Evolutionary conservation across 768 basidiomycete genomes (phyloP).

Genomic region (Tylopilus plumbeoviolaceoides): DNA sequence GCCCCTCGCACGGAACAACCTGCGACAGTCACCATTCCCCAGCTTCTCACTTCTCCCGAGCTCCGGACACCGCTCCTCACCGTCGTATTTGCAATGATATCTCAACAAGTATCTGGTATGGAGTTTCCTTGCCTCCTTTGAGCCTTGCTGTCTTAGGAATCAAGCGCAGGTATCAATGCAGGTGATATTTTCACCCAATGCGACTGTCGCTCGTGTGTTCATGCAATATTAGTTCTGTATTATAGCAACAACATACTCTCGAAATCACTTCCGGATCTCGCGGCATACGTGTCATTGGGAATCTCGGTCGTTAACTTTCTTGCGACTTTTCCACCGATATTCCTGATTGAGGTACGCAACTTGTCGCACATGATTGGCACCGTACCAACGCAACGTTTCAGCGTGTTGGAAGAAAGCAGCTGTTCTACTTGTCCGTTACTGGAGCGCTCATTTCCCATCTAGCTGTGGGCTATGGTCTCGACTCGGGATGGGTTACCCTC

Average conservation of each 20-base stretch:
- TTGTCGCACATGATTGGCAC: conserved; percentile 2
- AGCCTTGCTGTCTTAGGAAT: conserved; percentile 3
- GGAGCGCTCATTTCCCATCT: conserved; percentile 66
- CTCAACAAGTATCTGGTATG: conserved; percentile 75
- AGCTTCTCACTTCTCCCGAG: conserved; percentile 49
- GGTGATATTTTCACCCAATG: conserved; percentile 33
- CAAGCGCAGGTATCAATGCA: conserved; percentile 65
- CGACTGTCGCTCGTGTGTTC: background rate
- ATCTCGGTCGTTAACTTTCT: conserved; percentile 81
- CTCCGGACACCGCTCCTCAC: conserved; percentile 61
- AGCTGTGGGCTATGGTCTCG: conserved; percentile 66
- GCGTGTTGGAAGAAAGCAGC: conserved; percentile 68
- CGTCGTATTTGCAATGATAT: conserved; percentile 66
- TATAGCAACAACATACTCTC: conserved; percentile 88
- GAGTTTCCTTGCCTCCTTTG: background rate
- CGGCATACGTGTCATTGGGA: conserved; percentile 77
- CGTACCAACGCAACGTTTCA: conserved; percentile 26
- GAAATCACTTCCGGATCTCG: conserved; percentile 71
- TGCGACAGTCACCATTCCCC: conserved; percentile 44
- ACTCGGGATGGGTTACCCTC: conserved; percentile 53
- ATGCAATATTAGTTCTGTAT: conserved; percentile 60
- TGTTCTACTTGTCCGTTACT: conserved; percentile 62
- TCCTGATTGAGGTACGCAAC: conserved; percentile 70
- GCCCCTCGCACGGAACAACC: conserved; percentile 20
- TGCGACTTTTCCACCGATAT: conserved; percentile 75